phyloP scores from a whole-genome alignment of 331 rosid species.

The Malus hybrid region DNA sequence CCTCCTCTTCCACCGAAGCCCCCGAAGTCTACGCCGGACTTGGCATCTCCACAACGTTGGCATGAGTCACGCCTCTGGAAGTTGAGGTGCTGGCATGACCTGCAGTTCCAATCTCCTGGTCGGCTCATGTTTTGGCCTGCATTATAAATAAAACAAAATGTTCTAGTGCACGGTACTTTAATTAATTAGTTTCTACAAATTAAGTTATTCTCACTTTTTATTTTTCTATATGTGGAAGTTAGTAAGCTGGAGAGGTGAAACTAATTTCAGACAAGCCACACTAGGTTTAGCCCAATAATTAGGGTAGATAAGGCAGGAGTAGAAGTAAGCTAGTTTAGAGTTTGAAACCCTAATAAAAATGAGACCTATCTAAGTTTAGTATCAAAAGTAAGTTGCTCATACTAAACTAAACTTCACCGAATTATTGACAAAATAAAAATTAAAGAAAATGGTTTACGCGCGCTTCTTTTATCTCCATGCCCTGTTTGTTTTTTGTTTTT shows the following conservation, averaged over 20 bases:
- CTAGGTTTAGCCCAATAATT: not conserved
- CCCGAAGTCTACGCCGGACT: slow-evolving; percentile 45
- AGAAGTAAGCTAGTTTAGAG: no score
- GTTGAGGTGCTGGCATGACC: slow-evolving; percentile 92
- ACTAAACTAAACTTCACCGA: not conserved
- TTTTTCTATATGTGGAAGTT: no score
- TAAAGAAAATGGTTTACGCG: not conserved
- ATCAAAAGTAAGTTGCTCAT: not conserved
- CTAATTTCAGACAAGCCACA: not conserved
- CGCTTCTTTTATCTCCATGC: not conserved
- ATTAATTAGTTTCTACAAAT: no score
- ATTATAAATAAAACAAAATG: not conserved
- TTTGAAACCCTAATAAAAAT: no score
- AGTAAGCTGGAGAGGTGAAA: not conserved
- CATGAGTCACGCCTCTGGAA: slow-evolving; percentile 95
- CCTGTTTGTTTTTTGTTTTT: not conserved
- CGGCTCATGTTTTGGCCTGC: slow-evolving; percentile 51
- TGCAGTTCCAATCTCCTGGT: slow-evolving; percentile 99
- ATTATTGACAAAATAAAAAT: not conserved
- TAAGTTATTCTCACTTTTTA: no score
- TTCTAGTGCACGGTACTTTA: not conserved
- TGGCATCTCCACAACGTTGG: slow-evolving; percentile 87
- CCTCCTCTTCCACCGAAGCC: slow-evolving; percentile 59
- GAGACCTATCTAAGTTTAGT: not conserved
- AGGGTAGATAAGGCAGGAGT: no score